Percentiles rank a stretch among this genome's conserved stretches.
These are phyloP conservation scores for Echeveria elegans DNA, from an alignment of 164 flowering plant species.

Conservation along the genomic window DNA sequence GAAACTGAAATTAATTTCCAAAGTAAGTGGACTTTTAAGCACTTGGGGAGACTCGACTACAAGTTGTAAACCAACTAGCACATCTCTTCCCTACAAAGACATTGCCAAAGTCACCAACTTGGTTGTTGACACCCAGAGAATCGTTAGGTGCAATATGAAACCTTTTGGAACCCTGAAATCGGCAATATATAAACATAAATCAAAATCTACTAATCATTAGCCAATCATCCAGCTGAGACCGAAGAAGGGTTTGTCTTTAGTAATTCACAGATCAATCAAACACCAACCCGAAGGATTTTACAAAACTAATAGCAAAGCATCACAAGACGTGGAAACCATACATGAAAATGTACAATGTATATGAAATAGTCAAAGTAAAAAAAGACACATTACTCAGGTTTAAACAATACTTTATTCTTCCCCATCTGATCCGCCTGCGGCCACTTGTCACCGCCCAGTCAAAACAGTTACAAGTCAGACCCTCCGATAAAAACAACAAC, in stretches of 20 bases:
- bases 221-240: not conserved
- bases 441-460: slow-evolving; percentile 2
- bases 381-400: not conserved
- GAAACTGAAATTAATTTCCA: not conserved
- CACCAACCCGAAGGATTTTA: not conserved
- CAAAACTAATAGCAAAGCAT: not conserved
- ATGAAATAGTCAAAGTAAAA: not conserved
- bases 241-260: not conserved
- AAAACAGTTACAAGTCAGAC: slow-evolving; percentile 1
- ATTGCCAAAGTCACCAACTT: not conserved
- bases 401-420: not conserved
- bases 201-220: not conserved
- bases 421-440: slow-evolving; percentile 5
- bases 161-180: not conserved
- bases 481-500: not conserved
- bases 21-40: not conserved
- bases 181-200: not conserved
- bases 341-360: not conserved
- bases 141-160: slow-evolving; percentile 3
- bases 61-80: not conserved
- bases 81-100: not conserved
- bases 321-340: not conserved
- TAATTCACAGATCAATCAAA: not conserved
- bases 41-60: not conserved
- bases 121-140: not conserved